phyloP scores from a whole-genome alignment of 2,329 filamentous ascomycete genomes.

The Orbilia ellipsospora region DNA sequence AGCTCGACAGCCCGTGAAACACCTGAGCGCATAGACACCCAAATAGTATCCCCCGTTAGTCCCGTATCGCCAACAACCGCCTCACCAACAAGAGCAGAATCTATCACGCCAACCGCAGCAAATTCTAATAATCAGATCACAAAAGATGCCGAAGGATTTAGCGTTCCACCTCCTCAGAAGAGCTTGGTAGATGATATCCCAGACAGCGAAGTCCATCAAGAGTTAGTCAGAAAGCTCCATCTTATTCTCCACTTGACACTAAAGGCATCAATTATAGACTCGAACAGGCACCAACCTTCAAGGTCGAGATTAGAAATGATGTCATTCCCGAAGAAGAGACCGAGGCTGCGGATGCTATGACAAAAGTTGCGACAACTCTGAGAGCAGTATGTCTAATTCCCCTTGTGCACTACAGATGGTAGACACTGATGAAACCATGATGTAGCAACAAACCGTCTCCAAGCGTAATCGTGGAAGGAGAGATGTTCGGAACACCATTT shows the following conservation, averaged over 20 bases:
- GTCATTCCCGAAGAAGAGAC: slow-evolving; percentile 82
- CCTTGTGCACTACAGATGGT: background rate
- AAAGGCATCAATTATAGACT: slow-evolving; percentile 57
- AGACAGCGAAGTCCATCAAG: slow-evolving; percentile 56
- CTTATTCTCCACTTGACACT: slow-evolving; percentile 32
- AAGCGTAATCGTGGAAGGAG: slow-evolving; percentile 87
- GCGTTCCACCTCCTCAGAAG: slow-evolving; percentile 73
- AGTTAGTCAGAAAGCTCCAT: slow-evolving; percentile 51
- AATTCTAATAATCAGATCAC: slow-evolving; percentile 60
- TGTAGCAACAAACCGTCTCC: slow-evolving; percentile 71
- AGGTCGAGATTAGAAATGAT: slow-evolving; percentile 80
- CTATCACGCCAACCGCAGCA: slow-evolving; percentile 32
- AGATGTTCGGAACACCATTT: slow-evolving; percentile 81
- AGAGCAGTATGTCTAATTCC: slow-evolving; percentile 66
- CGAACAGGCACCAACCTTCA: slow-evolving; percentile 70
- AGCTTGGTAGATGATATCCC: slow-evolving; percentile 64
- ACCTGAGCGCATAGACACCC: slow-evolving; percentile 39
- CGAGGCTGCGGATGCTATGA: slow-evolving; percentile 77
- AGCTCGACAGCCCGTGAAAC: slow-evolving; percentile 23
- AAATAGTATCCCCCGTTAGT: slow-evolving; percentile 19
- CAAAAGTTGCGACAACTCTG: slow-evolving; percentile 79
- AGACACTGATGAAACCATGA: slow-evolving; percentile 4
- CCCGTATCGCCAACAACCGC: slow-evolving; percentile 20
- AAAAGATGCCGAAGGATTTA: slow-evolving; percentile 81
- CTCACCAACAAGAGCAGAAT: slow-evolving; percentile 35